Evolutionary conservation across 2,329 filamentous ascomycete genomes (phyloP), one percentile per base, ranked within the genome.

Genomic region (Ceratocystis destructans): DNA sequence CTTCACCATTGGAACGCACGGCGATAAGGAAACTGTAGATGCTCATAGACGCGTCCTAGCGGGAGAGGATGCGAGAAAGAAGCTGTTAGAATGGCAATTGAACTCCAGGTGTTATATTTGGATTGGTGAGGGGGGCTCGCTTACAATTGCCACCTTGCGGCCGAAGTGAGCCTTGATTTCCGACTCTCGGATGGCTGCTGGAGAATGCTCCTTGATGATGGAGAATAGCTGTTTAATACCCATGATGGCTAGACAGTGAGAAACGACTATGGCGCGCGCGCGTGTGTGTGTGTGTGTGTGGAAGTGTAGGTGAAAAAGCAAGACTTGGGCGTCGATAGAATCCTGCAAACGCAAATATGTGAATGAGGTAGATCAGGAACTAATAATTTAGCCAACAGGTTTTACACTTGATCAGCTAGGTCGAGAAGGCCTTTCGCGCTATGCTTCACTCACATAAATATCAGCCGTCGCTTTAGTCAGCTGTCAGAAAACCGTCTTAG

Each of bases 81-180:
- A 28, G 33, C 12, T 25, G 41, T 59, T 33, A 62, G 66, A 41
- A 41, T 12, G 37, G 10, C 1, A 41, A 41, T 10, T 41, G 37
- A 41, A 41, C 10, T 2, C 1, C 37, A 15, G 4, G 37, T 41
- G 37, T 41, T 41, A 15, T 4, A 41, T 15, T 15, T 41, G 37
- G 12, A 15, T 15, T 15, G 37, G 3, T 1, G 10, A 41, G 10
- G 37, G 3, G 37, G 37, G 45, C 71, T n/a, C 3, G 80, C 89
- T 74, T 80, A 96, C 92, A 77, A 96, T 96, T 64, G 93, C 93
- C 69, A 99, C 93, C 78, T 99, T 99, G 75, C 94, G 89, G 70
- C 94, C 94, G 75, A 99, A 99, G 71, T 99, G 94, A 72, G 93
- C 93, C 79, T 99, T 99, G 81, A 99, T 99, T 74, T 99, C 94